Evolutionary conservation across 2,329 filamentous ascomycete species (phyloP).

Genomic region (Aureobasidium sp.): DNA sequence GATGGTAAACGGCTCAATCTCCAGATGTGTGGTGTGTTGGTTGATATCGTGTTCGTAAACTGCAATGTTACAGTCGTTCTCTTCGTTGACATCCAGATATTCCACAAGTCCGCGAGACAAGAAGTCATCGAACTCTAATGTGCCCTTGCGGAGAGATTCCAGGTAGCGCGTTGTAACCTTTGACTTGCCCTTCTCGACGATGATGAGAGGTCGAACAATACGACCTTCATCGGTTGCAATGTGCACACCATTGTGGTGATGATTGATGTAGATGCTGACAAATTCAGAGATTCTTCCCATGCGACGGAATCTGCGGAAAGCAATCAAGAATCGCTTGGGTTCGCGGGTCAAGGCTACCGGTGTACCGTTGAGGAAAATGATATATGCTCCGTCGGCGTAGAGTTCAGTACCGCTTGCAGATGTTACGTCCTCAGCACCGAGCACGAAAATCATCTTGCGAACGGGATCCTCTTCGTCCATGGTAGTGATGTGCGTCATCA

Average conservation of each 20-base stretch:
- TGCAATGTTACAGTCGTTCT: constrained; percentile 91
- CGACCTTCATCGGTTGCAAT: constrained; percentile 95
- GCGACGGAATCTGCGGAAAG: constrained; percentile 78
- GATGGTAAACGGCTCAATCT: constrained; percentile 97
- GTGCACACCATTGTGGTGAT: constrained; percentile 83
- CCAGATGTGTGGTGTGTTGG: constrained; percentile 79
- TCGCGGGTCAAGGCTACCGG: constrained; percentile 79
- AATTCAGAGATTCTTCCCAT: constrained; percentile 92
- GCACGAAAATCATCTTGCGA: constrained; percentile 72
- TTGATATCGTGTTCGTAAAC: constrained; percentile 81
- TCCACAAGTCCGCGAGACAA: constrained; percentile 83
- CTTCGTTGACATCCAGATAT: constrained; percentile 96
- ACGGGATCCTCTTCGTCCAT: constrained; percentile 91
- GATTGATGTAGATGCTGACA: constrained; percentile 92
- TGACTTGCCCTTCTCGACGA: constrained; percentile 80
- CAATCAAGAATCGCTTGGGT: constrained; percentile 76
- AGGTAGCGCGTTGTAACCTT: constrained; percentile 74
- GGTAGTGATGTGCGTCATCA: constrained; percentile 99
- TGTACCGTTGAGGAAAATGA: constrained; percentile 93
- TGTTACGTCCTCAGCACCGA: constrained; percentile 77
- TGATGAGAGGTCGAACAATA: constrained; percentile 91
- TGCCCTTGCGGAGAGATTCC: constrained; percentile 71
- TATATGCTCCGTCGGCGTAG: constrained; percentile 73
- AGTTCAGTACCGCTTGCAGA: constrained; percentile 78
- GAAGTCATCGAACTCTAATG: constrained; percentile 89